Percentiles rank a stretch among this genome's conserved stretches.
Evolutionary conservation across 176 grass and related monocot genomes (phyloP).

Genomic region (Aegilops bicornis): DNA sequence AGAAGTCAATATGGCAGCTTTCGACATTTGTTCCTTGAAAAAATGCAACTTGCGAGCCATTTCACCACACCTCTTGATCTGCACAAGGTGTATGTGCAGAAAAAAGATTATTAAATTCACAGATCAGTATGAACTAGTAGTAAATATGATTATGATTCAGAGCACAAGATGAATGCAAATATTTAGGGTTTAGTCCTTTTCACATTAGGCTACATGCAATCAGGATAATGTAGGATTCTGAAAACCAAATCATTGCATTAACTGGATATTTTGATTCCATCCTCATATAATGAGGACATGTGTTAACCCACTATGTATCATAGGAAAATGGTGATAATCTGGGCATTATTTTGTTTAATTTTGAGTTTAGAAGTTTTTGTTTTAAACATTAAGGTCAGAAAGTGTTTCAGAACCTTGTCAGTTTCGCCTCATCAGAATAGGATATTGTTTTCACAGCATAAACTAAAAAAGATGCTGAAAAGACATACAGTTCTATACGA

Average conservation of each 20-base stretch:
- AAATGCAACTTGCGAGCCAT: constrained; percentile 80
- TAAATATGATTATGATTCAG: background rate
- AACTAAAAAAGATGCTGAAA: background rate
- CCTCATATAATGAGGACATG: background rate
- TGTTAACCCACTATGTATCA: background rate
- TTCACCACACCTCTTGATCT: constrained; percentile 95
- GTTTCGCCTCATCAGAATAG: background rate
- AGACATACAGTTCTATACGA: background rate
- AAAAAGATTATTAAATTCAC: constrained; percentile 4
- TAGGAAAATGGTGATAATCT: background rate
- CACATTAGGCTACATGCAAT: background rate
- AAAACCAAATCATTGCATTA: background rate
- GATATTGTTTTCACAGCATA: background rate
- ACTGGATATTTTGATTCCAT: background rate
- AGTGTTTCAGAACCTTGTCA: background rate
- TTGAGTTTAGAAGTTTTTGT: background rate
- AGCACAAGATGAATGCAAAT: background rate
- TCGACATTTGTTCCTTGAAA: constrained; percentile 84
- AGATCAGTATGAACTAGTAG: background rate
- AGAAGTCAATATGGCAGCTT: constrained; percentile 54
- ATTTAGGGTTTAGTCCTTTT: background rate
- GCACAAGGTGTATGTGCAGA: background rate
- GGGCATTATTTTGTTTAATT: background rate
- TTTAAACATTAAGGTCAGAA: background rate
- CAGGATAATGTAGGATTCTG: background rate